Percentiles rank a stretch among this genome's conserved stretches.
Conservation (phyloP, 2,329 filamentous ascomycete species). For the Huntiella savannae region DNA sequence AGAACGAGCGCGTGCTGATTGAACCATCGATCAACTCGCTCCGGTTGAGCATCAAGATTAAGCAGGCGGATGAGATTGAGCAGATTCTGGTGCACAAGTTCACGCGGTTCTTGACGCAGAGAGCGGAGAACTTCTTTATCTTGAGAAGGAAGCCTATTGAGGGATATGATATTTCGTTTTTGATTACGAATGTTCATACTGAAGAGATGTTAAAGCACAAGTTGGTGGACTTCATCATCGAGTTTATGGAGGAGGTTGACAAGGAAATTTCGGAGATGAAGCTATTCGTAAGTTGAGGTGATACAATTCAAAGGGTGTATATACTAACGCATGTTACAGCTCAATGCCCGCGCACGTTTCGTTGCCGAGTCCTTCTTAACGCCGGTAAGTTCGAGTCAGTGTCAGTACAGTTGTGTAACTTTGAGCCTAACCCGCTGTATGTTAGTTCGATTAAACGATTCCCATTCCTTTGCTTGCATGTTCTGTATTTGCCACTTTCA, state of each 20-base stretch:
- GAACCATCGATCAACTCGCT: slow-evolving; percentile 95
- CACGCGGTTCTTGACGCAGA: slow-evolving; percentile 84
- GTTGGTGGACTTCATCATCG: slow-evolving; percentile 95
- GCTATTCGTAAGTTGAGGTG: slow-evolving; percentile 58
- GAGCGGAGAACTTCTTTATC: slow-evolving; percentile 95
- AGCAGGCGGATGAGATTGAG: slow-evolving; percentile 98
- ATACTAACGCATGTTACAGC: slow-evolving; percentile 28
- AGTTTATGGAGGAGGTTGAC: slow-evolving; percentile 99
- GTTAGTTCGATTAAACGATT: slow-evolving; percentile 10
- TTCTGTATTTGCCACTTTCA: background rate
- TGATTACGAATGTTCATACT: slow-evolving; percentile 97
- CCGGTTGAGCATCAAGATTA: slow-evolving; percentile 94
- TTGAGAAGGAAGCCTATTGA: slow-evolving; percentile 86
- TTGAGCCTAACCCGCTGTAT: too few relatives aligned
- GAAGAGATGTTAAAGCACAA: slow-evolving; percentile 99
- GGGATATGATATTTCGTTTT: slow-evolving; percentile 94
- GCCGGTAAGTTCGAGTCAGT: slow-evolving; percentile 37
- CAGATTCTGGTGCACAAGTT: slow-evolving; percentile 97
- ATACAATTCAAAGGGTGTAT: background rate
- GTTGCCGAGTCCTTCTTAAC: slow-evolving; percentile 97
- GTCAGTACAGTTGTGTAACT: too few relatives aligned
- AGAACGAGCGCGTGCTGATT: slow-evolving; percentile 90
- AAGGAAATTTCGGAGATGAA: slow-evolving; percentile 99
- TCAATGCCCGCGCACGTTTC: slow-evolving; percentile 92
- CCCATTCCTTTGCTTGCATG: slow-evolving; percentile 1